Evolutionary conservation across 768 basidiomycete genomes (phyloP).

Genomic region (Amanita fuliginea): DNA sequence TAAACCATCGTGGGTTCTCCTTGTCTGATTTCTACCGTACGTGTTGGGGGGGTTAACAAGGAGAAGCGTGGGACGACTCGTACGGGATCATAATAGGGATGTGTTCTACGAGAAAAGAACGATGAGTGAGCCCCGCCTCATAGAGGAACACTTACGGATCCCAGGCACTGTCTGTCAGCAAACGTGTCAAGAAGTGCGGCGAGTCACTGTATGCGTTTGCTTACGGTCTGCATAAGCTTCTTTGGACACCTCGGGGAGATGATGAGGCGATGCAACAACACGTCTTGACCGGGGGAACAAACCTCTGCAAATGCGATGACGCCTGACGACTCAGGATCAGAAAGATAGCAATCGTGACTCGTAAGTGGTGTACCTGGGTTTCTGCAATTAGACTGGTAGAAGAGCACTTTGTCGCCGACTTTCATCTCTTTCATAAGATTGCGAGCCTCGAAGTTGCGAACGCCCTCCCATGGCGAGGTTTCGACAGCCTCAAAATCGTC

Average conservation of each 20-base stretch:
- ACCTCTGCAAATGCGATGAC: conserved; percentile 80
- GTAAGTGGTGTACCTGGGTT: conserved; percentile 41
- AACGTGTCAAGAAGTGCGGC: neutral
- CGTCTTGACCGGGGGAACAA: conserved; percentile 7
- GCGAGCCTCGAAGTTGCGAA: conserved; percentile 72
- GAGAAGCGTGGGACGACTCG: conserved; percentile 12
- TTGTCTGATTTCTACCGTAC: conserved; percentile 63
- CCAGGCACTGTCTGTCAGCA: conserved; percentile 72
- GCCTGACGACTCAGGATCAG: conserved; percentile 26
- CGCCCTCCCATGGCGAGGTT: conserved; percentile 81
- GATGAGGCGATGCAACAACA: conserved; percentile 4
- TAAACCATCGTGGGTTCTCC: conserved; percentile 79
- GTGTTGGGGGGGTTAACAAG: neutral
- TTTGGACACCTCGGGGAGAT: conserved; percentile 49
- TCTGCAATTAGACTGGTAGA: conserved; percentile 86
- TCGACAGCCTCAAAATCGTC: conserved; percentile 70
- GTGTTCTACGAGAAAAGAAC: conserved; percentile 23
- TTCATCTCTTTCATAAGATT: conserved; percentile 81
- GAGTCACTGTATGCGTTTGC: conserved; percentile 13
- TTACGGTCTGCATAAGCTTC: conserved; percentile 87
- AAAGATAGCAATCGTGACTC: too few species aligned
- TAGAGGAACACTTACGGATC: conserved; percentile 44
- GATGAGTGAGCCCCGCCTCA: conserved; percentile 3
- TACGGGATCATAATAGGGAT: conserved; percentile 77
- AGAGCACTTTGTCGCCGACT: conserved; percentile 67